phyloP scores from a whole-genome alignment of 2,329 filamentous ascomycete genomes.

The Alternaria ethzedia region DNA sequence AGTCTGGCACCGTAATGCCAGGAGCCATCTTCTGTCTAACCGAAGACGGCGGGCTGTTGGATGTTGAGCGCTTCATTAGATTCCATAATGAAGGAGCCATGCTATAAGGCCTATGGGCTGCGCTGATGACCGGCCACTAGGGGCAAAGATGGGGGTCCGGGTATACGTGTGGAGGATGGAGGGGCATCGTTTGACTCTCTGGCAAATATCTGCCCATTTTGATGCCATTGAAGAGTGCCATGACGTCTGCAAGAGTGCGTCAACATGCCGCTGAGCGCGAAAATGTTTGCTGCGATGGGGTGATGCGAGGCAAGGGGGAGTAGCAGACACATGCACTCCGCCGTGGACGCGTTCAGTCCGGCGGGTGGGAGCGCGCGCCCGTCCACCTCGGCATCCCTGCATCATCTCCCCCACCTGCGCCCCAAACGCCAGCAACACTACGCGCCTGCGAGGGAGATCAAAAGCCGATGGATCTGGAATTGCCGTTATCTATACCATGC shows the following conservation, averaged over 20 bases:
- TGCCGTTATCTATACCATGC: neutral
- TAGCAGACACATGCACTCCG: constrained; percentile 9
- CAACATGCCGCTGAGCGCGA: constrained; percentile 10
- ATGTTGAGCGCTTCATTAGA: constrained; percentile 44
- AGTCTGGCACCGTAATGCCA: constrained; percentile 30
- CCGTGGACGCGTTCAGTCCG: constrained; percentile 17
- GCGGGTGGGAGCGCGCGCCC: constrained; percentile 18
- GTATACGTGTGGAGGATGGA: constrained; percentile 22
- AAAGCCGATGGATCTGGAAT: neutral
- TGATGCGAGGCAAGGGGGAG: constrained; percentile 29
- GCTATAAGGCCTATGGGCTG: constrained; percentile 26
- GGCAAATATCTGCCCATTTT: constrained; percentile 36
- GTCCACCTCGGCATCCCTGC: constrained; percentile 16
- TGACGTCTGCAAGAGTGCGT: constrained; percentile 11
- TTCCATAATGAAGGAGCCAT: constrained; percentile 43
- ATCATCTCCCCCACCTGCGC: constrained; percentile 31
- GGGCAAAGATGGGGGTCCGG: constrained; percentile 35
- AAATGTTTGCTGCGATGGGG: constrained; percentile 33
- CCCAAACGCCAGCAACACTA: neutral
- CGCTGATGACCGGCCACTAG: constrained; percentile 19
- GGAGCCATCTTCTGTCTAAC: constrained; percentile 46
- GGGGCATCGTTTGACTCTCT: constrained; percentile 26
- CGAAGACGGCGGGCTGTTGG: constrained; percentile 29
- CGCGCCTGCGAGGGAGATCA: neutral
- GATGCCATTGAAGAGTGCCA: constrained; percentile 18